These are phyloP conservation scores for Rosa hybrid DNA, from an alignment of 331 rosid species.

Conservation along the genomic window DNA sequence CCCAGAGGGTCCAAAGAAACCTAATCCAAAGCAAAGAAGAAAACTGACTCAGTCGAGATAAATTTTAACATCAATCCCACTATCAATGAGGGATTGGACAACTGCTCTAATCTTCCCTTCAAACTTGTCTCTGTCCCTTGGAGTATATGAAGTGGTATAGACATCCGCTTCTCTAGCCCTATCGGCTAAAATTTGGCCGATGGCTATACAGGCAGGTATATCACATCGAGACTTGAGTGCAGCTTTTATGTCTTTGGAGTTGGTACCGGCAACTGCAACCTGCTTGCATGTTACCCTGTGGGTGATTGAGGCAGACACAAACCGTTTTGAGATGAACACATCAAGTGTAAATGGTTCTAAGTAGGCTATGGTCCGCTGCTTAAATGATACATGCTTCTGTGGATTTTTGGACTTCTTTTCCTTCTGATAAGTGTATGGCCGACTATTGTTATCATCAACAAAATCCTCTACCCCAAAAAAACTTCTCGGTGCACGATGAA, in stretches of 20 bases:
- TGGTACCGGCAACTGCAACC: conserved; percentile 97
- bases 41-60: conserved; percentile 59
- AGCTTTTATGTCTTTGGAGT: conserved; percentile 97
- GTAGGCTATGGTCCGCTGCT: conserved; percentile 86
- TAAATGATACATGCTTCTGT: conserved; percentile 72
- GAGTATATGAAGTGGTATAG: conserved; percentile 78
- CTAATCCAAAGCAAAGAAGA: background rate
- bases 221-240: conserved; percentile 80
- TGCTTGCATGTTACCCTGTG: conserved; percentile 90
- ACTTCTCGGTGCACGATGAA: conserved; percentile 68
- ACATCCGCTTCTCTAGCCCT: conserved; percentile 96
- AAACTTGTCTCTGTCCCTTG: conserved; percentile 86
- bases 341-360: conserved; percentile 95
- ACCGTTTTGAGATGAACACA: conserved; percentile 89
- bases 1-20: background rate
- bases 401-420: conserved; percentile 89
- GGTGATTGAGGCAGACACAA: conserved; percentile 88
- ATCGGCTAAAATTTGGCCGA: conserved; percentile 76
- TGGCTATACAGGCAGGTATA: conserved; percentile 88
- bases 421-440: conserved; percentile 88
- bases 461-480: conserved; percentile 95
- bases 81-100: conserved; percentile 91
- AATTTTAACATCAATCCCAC: conserved; percentile 84
- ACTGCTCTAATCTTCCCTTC: conserved; percentile 99
- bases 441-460: conserved; percentile 79